These are phyloP conservation scores for Boehmeria nivea DNA, from an alignment of 306 rosid species.

Conservation along the genomic window DNA sequence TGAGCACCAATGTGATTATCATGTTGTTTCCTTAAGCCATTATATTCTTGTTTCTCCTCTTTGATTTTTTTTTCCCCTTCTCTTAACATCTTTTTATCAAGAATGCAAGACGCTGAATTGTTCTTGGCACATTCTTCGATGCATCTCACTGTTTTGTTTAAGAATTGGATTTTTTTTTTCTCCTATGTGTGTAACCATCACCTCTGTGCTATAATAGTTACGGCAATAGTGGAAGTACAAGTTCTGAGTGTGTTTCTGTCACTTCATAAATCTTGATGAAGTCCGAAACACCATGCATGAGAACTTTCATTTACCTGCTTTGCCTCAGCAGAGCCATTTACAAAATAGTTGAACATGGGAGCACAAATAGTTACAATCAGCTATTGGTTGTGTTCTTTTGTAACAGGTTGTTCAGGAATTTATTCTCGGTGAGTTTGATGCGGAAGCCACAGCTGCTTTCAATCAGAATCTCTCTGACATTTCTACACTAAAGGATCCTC, in stretches of 20 bases:
- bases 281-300: not conserved
- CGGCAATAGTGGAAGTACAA: not conserved
- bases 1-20: constrained; percentile 23
- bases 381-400: constrained; percentile 11
- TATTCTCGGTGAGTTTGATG: constrained; percentile 73
- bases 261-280: not conserved
- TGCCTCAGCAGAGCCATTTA: not conserved
- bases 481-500: constrained; percentile 86
- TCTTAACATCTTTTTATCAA: not conserved
- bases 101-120: not conserved
- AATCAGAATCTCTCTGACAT: constrained; percentile 83
- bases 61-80: not conserved
- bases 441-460: constrained; percentile 69
- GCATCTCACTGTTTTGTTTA: too few species aligned
- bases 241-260: not conserved
- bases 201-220: constrained; percentile 10
- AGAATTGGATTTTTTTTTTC: too few species aligned
- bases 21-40: not conserved
- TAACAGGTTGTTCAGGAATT: constrained; percentile 77
- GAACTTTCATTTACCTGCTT: not conserved
- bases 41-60: not conserved
- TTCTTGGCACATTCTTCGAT: too few species aligned
- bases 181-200: too few species aligned
- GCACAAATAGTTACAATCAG: constrained; percentile 3
- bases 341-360: constrained; percentile 17